Evolutionary conservation across 176 grass and related monocot genomes (phyloP).

Genomic region (Elymus sibiricus): DNA sequence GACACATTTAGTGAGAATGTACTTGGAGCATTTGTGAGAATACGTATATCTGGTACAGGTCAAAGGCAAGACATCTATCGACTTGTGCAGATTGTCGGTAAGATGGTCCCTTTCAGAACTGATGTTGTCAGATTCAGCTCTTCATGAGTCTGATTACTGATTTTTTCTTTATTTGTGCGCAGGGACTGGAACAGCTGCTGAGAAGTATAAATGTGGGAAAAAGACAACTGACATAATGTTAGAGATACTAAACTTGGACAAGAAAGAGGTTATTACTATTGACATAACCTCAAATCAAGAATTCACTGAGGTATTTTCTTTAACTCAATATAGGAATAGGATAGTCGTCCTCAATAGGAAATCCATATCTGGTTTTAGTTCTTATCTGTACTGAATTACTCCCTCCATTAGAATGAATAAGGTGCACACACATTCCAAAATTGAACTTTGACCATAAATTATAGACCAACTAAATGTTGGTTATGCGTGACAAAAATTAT

Average conservation of each 20-base stretch:
- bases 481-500: too few species aligned
- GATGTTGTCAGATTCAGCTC: background rate
- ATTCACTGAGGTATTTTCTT: conserved; percentile 80
- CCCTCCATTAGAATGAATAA: too few species aligned
- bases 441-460: too few species aligned
- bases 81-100: conserved; percentile 98
- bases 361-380: background rate
- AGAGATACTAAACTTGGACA: conserved; percentile 98
- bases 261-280: conserved; percentile 83
- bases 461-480: too few species aligned
- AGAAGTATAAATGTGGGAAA: conserved; percentile 92
- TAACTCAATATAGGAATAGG: background rate
- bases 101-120: conserved; percentile 33
- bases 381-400: background rate
- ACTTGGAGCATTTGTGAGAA: conserved; percentile 95
- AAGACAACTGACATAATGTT: conserved; percentile 90
- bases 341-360: background rate
- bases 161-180: conserved; percentile 36
- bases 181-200: conserved; percentile 74
- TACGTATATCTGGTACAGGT: conserved; percentile 75
- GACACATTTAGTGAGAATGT: conserved; percentile 75
- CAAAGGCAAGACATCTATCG: conserved; percentile 96
- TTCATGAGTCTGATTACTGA: conserved; percentile 28
- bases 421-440: too few species aligned
- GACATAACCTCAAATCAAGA: conserved; percentile 99